Percentiles rank a stretch among this genome's conserved stretches.
These are phyloP conservation scores for Calonectria hawksworthii DNA, from an alignment of 2,329 filamentous ascomycete genomes.

Conservation along the genomic window DNA sequence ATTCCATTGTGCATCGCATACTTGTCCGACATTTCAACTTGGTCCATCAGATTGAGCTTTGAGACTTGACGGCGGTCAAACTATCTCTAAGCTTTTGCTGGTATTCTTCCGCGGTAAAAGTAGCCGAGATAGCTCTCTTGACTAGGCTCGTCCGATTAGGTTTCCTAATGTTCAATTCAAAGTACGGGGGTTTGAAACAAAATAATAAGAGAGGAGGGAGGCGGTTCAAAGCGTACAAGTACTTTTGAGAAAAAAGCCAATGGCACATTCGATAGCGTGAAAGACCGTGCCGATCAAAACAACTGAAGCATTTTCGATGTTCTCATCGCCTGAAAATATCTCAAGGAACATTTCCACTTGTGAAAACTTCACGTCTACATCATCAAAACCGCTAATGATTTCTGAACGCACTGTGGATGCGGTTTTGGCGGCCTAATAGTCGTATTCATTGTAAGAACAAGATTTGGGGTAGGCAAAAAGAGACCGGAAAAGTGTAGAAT, in stretches of 20 bases:
- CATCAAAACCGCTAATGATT: conserved; percentile 5
- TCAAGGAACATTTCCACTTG: conserved; percentile 22
- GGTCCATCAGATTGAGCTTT: neutral
- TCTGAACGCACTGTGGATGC: neutral
- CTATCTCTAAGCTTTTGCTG: neutral
- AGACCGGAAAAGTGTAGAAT: neutral
- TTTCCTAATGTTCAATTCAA: no score
- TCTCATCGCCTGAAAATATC: conserved; percentile 1
- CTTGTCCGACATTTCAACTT: neutral
- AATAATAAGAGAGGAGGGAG: neutral
- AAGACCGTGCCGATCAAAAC: neutral
- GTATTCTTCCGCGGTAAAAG: neutral
- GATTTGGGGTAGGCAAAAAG: no score
- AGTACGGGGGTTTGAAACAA: neutral
- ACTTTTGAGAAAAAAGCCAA: conserved; percentile 24
- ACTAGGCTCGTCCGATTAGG: neutral
- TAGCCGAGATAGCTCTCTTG: neutral
- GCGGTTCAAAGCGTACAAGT: neutral
- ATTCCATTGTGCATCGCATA: neutral
- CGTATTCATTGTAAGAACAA: neutral
- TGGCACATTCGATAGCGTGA: conserved; percentile 7
- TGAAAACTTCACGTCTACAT: conserved; percentile 4
- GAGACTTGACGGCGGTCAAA: neutral
- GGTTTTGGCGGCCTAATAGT: neutral
- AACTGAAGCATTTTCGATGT: neutral